phyloP scores from a whole-genome alignment of 331 rosid species.

The Quercus tomentella region DNA sequence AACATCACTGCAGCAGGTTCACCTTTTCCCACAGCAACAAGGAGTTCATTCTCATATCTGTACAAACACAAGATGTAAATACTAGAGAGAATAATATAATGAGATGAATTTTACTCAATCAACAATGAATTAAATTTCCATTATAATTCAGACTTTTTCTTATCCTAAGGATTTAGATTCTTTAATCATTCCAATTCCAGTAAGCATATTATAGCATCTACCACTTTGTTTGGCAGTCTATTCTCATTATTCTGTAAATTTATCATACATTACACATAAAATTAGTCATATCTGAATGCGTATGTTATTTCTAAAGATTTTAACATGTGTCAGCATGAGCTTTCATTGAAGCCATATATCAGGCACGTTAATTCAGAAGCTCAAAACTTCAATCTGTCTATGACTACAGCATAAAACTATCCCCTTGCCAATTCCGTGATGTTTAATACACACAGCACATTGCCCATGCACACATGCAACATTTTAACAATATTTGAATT shows the following conservation, averaged over 20 bases:
- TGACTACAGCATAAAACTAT: background rate
- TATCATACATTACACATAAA: background rate
- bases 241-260: background rate
- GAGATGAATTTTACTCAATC: background rate
- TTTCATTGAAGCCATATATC: background rate
- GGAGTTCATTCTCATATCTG: conserved; percentile 71
- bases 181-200: background rate
- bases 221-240: background rate
- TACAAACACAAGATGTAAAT: background rate
- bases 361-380: background rate
- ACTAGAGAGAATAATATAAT: conserved; percentile 8
- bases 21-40: conserved; percentile 93
- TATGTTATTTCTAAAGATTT: background rate
- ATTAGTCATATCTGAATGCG: background rate
- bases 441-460: background rate
- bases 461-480: background rate
- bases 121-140: background rate
- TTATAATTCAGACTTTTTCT: background rate
- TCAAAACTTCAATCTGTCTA: background rate
- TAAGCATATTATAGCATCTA: background rate
- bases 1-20: conserved; percentile 89
- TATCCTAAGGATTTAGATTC: background rate
- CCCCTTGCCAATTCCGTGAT: background rate
- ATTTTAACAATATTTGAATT: background rate
- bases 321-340: background rate